Conservation (phyloP, 139 green algal species). For the Edaphochlamys debaryana region DNA sequence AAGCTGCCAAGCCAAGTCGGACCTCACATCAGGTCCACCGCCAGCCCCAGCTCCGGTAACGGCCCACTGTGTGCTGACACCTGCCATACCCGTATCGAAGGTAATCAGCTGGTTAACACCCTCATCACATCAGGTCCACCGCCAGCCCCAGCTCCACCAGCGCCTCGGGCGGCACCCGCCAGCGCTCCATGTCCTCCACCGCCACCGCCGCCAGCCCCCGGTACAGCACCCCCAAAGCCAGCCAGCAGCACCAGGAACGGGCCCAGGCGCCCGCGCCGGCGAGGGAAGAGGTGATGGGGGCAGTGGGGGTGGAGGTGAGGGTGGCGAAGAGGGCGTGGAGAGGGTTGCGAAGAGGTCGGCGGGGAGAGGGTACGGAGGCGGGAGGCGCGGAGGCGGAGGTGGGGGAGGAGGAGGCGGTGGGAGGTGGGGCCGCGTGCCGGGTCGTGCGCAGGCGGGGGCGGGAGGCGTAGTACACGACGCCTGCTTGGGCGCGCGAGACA, state of each 20-base stretch:
- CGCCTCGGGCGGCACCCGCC: conserved; percentile 34
- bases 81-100: background rate
- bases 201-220: conserved; percentile 30
- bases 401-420: background rate
- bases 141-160: conserved; percentile 52
- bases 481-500: too few relatives aligned
- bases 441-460: too few relatives aligned
- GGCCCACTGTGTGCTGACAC: too few relatives aligned
- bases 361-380: background rate
- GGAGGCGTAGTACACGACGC: too few relatives aligned
- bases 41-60: too few relatives aligned
- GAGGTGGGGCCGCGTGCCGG: too few relatives aligned
- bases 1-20: too few relatives aligned
- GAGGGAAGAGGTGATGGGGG: too few relatives aligned
- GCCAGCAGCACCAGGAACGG: background rate
- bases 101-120: too few relatives aligned
- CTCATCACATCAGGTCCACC: conserved; percentile 11
- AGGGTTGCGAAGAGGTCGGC: background rate
- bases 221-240: background rate
- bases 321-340: background rate
- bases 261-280: too few relatives aligned
- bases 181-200: conserved; percentile 41
- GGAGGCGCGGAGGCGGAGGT: background rate
- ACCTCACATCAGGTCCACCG: conserved; percentile 14
- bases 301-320: too few relatives aligned